Conservation (phyloP, 2,329 filamentous ascomycete species). For the Alternaria sp. region DNA sequence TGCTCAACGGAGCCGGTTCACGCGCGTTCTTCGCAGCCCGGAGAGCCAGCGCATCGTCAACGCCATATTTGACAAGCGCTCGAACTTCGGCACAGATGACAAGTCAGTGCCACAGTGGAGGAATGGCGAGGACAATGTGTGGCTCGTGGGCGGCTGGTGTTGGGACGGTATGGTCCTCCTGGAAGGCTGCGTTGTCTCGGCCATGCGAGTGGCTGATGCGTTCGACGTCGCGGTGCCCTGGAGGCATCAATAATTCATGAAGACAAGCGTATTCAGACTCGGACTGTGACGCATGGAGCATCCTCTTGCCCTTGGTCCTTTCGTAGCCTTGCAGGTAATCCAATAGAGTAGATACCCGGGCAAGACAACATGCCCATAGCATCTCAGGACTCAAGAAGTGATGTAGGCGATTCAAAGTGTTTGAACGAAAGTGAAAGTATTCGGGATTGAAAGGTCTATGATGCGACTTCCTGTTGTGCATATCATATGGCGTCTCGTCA, state of each 20-base stretch:
- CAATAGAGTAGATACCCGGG: not conserved
- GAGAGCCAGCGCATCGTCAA: constrained; percentile 58
- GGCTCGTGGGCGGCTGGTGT: constrained; percentile 66
- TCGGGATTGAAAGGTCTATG: not conserved
- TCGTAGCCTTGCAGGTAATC: not conserved
- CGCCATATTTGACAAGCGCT: constrained; percentile 49
- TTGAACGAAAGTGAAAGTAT: not conserved
- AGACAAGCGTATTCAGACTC: not conserved
- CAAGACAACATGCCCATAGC: not conserved
- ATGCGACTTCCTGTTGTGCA: not conserved
- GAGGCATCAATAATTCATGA: constrained; percentile 4
- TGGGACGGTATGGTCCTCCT: constrained; percentile 70
- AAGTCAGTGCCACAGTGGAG: constrained; percentile 50
- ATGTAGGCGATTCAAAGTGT: not conserved
- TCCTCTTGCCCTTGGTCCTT: not conserved
- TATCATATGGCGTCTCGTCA: not conserved
- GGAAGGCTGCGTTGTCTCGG: constrained; percentile 66
- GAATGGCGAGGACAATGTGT: constrained; percentile 62
- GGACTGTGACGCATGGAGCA: not conserved
- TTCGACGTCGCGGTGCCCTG: constrained; percentile 57
- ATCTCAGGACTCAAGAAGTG: not conserved
- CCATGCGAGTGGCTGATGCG: constrained; percentile 61
- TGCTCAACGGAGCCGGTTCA: constrained; percentile 58
- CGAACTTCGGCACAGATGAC: constrained; percentile 13
- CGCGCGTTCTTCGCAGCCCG: constrained; percentile 59